Evolutionary conservation across 2,329 filamentous ascomycete genomes (phyloP).

Genomic region (Aspergillus aculeatus): DNA sequence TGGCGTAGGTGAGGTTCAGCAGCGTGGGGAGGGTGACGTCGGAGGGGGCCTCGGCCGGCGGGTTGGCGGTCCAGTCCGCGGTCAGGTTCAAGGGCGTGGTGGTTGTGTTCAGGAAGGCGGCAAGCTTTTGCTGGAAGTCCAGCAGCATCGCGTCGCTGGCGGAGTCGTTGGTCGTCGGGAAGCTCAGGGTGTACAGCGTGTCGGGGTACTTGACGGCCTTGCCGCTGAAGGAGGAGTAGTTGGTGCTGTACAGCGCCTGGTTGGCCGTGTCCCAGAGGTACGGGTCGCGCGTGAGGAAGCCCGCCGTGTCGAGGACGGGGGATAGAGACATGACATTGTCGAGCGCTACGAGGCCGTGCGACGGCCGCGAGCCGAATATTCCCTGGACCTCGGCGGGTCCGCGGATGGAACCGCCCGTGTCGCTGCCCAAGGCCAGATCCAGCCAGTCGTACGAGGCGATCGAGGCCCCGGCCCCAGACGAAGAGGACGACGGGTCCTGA

Average conservation of each 20-base stretch:
- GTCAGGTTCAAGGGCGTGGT: constrained; percentile 15
- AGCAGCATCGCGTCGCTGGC: constrained; percentile 39
- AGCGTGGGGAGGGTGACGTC: constrained; percentile 31
- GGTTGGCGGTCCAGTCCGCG: constrained; percentile 20
- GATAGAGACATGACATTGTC: constrained; percentile 51
- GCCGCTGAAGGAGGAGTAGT: constrained; percentile 36
- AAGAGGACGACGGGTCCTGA: constrained; percentile 29
- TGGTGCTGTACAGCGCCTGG: constrained; percentile 45
- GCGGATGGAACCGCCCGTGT: constrained; percentile 43
- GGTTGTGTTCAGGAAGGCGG: constrained; percentile 38
- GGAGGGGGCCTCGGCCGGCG: constrained; percentile 29
- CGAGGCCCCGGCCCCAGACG: constrained; percentile 26
- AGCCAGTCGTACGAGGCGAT: constrained; percentile 42
- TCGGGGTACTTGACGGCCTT: constrained; percentile 30
- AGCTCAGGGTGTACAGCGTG: constrained; percentile 20
- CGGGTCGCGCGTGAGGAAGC: constrained; percentile 37
- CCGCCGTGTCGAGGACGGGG: constrained; percentile 46
- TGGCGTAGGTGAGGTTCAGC: constrained; percentile 23
- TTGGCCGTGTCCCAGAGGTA: constrained; percentile 36
- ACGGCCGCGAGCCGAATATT: constrained; percentile 52
- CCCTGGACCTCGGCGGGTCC: constrained; percentile 51
- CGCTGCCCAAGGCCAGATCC: constrained; percentile 51
- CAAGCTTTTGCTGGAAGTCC: constrained; percentile 46
- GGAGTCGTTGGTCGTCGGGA: constrained; percentile 39
- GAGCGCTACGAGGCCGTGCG: constrained; percentile 47